Evolutionary conservation across 306 rosid genomes (phyloP), one percentile per base, ranked within the genome.

Genomic region (Cercis canadensis): DNA sequence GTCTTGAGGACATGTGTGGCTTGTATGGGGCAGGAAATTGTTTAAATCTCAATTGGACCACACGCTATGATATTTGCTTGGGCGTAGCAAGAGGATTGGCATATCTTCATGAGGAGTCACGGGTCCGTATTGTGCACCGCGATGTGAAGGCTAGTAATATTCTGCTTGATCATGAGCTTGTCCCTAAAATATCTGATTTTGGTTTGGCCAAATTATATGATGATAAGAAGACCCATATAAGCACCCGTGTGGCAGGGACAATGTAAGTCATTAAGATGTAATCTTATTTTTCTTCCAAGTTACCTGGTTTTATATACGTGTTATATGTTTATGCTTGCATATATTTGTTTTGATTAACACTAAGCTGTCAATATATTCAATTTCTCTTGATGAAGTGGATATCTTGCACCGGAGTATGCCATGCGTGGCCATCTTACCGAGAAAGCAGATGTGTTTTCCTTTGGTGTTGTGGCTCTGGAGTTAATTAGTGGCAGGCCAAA

Each of bases 321-420:
- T 5, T 15, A 19, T 53, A 53, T 68, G 8, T 50, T 65, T 49
- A 43, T 11, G 40, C 46, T 56, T 50, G 12, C 4, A 31, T 36
- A 55, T 46, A 31, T 46, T 17, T 77, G 24, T 68, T 53, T 59
- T 40, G 54, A 57, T 52, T 8, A n/a, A n/a, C n/a, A n/a, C n/a
- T n/a, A 59, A 76, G 43, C 11, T 46, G 5, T 66, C 4, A 12
- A 36, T 71, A 29, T 41, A 16, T 9, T 61, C 14, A 51, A 46
- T 75, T 58, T 21, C 31, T 71, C 14, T 5, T 52, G 45, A 32
- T 87, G 64, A 45, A 92, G 96, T 39, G 98, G 96, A 54, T 92
- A 89, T 76, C 92, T 89, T 81, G 95, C 92, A 62, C 96, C 92
- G n/a, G 92, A 89, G 59, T 92, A 86, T 57, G 96, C 98, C 65